Evolutionary conservation across 495 filamentous ascomycete genomes (phyloP), one percentile per base, ranked within the genome.

Genomic region (Rostrohypoxylon terebratum): DNA sequence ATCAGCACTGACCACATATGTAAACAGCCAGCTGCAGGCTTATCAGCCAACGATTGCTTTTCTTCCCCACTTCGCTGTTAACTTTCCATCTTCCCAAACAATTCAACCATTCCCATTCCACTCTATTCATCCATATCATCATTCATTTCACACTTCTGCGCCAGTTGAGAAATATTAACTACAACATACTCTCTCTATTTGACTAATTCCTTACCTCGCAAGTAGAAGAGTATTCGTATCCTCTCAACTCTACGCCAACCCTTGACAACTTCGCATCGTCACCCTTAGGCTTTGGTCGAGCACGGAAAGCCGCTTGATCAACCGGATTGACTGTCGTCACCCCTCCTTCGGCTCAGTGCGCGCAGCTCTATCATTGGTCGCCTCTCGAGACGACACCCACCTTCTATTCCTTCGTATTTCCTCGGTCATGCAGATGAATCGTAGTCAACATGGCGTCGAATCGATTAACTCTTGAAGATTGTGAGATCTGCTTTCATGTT

Each of bases 401-500:
- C 25, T 9, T 21, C 14, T 44, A 60, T 18, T 57, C 14, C 25
- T 23, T 55, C 16, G 14, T 25, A 25, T 59, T 14, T 21, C 18
- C 54, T 79, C 77, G 80, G 84, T 81, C 77, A 87, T 87, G 85
- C 82, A 80, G 66, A 75, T 59, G 76, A 73, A 70, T 67, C 68
- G 64, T 79, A 72, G 70, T 54, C 87, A 89, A 77, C 79, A 94
- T 94, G 92, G 87, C 89, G 82, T 89, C 91, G 85, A 82, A 82
- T 86, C 93, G 91, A 79, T 91, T 94, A 91, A 87, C 88, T 77
- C 85, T 97, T 85, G 91, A 93, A 88, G 93, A 97, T 75, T 97
- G 93, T 95, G 81, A 77, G 92, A 87, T 53, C 28, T 57, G 63
- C 66, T 6, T 62, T 62, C 28, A 28, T 28, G 7, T 33, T 54